These are phyloP conservation scores for Fabrea salina DNA, from an alignment of 169 alveolate genomes.

Conservation along the genomic window DNA sequence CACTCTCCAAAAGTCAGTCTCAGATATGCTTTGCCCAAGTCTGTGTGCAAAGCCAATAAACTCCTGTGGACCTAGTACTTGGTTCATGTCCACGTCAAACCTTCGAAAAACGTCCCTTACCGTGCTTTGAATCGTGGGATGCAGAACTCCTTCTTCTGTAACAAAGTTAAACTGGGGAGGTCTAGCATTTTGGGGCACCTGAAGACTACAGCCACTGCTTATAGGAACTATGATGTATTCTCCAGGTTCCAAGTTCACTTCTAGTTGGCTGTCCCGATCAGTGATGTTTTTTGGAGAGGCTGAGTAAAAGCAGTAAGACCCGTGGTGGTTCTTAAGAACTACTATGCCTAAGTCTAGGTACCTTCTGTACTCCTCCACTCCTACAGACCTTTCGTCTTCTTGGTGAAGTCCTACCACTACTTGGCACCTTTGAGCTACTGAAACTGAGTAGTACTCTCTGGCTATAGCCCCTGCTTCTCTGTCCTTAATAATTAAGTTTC, in stretches of 20 bases:
- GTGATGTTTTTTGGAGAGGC: slow-evolving; percentile 52
- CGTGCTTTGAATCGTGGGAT: slow-evolving; percentile 35
- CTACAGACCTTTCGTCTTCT: slow-evolving; percentile 79
- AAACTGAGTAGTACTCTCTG: slow-evolving; percentile 41
- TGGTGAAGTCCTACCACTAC: slow-evolving; percentile 68
- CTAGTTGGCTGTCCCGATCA: slow-evolving; percentile 69
- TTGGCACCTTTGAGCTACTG: slow-evolving; percentile 66
- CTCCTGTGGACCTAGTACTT: background rate
- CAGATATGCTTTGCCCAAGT: background rate
- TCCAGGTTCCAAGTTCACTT: slow-evolving; percentile 67
- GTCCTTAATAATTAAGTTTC: slow-evolving; percentile 70
- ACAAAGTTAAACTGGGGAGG: background rate
- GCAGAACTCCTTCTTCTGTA: background rate
- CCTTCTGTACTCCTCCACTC: slow-evolving; percentile 69
- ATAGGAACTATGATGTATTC: slow-evolving; percentile 75
- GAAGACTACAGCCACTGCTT: slow-evolving; percentile 67
- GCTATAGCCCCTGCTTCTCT: slow-evolving; percentile 38
- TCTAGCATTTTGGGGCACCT: background rate
- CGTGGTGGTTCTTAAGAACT: slow-evolving; percentile 53
- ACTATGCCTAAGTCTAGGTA: slow-evolving; percentile 73
- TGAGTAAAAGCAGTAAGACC: slow-evolving; percentile 48
- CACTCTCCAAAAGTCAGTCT: background rate
- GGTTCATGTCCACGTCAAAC: slow-evolving; percentile 54
- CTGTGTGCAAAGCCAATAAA: background rate
- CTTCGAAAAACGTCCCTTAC: slow-evolving; percentile 79